Base-by-base conservation (phyloP, 75 land plant species). In the Larix kaempferi region DNA sequence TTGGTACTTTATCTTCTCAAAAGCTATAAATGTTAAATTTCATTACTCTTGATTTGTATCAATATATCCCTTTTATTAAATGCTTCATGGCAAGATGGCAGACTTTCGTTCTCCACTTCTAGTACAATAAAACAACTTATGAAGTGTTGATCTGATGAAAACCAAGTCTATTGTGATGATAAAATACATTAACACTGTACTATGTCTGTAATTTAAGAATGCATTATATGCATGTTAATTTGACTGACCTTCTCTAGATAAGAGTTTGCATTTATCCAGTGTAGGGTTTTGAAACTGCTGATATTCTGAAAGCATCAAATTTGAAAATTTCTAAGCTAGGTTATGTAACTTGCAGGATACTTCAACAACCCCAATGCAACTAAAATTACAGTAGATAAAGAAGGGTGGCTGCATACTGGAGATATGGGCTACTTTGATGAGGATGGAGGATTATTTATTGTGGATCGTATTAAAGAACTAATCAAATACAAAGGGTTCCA, bases 331-430 rank as follows among this genome's bases (percentile, higher is more conserved):
- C 71, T 67, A 29, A 67, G 37, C 17, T 35, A 67, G 0, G 17
- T 39, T 7, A 21, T 67, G 49, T 4, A 39, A 69, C 44, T 35
- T 67, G 14, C 83, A 96, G 99, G 97, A 61, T 96, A 96, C 74
- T 96, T 84, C 76, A 96, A 89, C 54, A 94, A 96, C 74, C 74
- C 84, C 57, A 84, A 83, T 49, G 97, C 91, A 55, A 96, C 99
- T 21, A 79, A 80, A 13, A 71, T 63, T 21, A 92, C 94, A 4
- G 82, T 94, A 1, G 99, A 94, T 76, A 60, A 59, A 0, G 77
- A 88, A 11, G 97, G 99, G 1, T 87, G 89, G 89, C 26, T 87
- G 55, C 89, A 87, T 59, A 87, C 89, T 2, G 89, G 89, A 60
- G 89, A 87, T 78, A 74, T 84, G 15, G 89, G 82, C 8, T 84